Evolutionary conservation across 805 yeast species (phyloP).

Genomic region (Metschnikowia bowlesiae): DNA sequence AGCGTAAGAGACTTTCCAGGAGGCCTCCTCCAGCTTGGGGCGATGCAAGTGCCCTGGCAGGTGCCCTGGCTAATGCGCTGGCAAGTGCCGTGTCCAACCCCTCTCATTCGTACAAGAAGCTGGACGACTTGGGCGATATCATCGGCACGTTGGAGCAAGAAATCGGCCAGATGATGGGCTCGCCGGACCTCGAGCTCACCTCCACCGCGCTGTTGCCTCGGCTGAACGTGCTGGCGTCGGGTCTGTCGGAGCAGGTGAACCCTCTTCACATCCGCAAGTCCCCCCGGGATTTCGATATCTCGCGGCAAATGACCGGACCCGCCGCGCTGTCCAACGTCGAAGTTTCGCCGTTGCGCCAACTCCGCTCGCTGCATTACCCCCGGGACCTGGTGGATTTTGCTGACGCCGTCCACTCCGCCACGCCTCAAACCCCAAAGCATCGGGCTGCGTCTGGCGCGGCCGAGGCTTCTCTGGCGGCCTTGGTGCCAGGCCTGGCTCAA

Average conservation of each 20-base stretch:
- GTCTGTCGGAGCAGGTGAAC: constrained; percentile 1
- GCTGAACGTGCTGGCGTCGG: not conserved
- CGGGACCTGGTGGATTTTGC: not conserved
- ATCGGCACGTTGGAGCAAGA: constrained; percentile 23
- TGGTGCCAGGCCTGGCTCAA: not conserved
- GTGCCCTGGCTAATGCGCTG: too few relatives aligned
- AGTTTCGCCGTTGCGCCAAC: constrained; percentile 1
- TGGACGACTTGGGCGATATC: constrained; percentile 17
- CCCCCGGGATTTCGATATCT: not conserved
- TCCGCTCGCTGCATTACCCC: constrained; percentile 1
- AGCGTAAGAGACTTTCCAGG: not conserved
- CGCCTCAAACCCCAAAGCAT: not conserved
- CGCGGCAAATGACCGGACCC: not conserved
- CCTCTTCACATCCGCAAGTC: not conserved
- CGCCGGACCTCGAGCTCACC: not conserved
- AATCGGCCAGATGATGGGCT: constrained; percentile 18
- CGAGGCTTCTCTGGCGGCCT: not conserved
- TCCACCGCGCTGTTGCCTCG: not conserved
- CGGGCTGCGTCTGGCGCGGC: too few relatives aligned
- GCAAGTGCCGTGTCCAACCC: too few relatives aligned
- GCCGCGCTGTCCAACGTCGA: not conserved
- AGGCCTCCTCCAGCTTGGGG: not conserved
- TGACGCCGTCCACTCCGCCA: not conserved
- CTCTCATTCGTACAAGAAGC: not conserved
- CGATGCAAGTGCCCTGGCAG: too few relatives aligned